Conservation (phyloP, 352 stramenopile species). For the Phytophthora citrophthora region DNA sequence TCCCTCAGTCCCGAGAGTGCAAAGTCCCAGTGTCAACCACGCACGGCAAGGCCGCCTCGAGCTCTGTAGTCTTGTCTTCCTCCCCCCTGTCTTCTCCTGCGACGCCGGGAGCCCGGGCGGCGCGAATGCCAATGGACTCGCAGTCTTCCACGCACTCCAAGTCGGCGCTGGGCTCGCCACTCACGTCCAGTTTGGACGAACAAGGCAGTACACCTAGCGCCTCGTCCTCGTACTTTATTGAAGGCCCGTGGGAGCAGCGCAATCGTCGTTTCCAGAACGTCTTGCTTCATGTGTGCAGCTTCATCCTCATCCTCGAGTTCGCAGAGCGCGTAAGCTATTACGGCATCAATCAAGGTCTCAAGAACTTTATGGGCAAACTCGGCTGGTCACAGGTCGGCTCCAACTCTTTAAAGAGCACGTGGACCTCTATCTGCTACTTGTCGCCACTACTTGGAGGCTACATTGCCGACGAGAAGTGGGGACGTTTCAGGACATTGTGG, state of each 20-base stretch:
- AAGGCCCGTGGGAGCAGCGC: constrained; percentile 80
- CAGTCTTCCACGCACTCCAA: constrained; percentile 68
- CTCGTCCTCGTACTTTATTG: constrained; percentile 77
- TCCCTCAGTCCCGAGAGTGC: constrained; percentile 9
- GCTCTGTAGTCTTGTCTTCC: not conserved
- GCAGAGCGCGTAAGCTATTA: constrained; percentile 88
- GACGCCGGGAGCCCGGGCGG: constrained; percentile 13
- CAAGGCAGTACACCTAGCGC: constrained; percentile 49
- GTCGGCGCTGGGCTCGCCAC: constrained; percentile 46
- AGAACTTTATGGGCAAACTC: constrained; percentile 87
- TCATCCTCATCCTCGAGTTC: constrained; percentile 90
- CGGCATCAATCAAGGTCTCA: constrained; percentile 87
- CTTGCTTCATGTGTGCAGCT: constrained; percentile 83
- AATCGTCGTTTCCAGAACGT: constrained; percentile 84
- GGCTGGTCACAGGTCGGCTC: constrained; percentile 80
- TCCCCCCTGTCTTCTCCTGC: not conserved
- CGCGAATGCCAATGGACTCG: constrained; percentile 35
- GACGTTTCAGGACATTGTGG: constrained; percentile 82
- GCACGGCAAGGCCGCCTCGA: not conserved
- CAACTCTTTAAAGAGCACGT: constrained; percentile 90
- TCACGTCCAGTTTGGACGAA: constrained; percentile 47
- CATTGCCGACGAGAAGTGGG: constrained; percentile 88
- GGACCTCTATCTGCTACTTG: constrained; percentile 89
- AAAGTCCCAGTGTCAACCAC: constrained; percentile 7
- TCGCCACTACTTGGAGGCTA: constrained; percentile 85